A percentile compares a stretch with the other conserved stretches of the same genome.
Evolutionary conservation across 495 filamentous ascomycete genomes (phyloP).

Genomic region (Penicillium alfredii): DNA sequence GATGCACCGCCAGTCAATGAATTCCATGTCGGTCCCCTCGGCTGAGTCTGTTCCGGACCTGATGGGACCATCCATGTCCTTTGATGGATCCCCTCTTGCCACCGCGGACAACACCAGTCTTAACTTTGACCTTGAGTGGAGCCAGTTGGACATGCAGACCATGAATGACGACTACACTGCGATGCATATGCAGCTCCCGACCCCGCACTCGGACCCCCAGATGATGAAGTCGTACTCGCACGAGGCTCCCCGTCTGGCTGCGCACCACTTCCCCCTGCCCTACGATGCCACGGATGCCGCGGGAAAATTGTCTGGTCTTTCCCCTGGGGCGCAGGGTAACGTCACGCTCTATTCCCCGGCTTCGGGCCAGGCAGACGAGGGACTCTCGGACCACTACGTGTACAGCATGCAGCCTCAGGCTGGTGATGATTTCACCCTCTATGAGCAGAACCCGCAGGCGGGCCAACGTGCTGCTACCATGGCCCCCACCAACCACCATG

Average conservation of each 20-base stretch:
- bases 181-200: slow-evolving; percentile 31
- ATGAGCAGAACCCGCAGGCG: slow-evolving; percentile 6
- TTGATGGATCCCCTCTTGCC: slow-evolving; percentile 19
- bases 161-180: slow-evolving; percentile 29
- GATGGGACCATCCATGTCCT: slow-evolving; percentile 15
- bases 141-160: slow-evolving; percentile 26
- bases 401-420: slow-evolving; percentile 27
- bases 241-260: slow-evolving; percentile 13
- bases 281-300: slow-evolving; percentile 1
- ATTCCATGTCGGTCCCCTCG: slow-evolving; percentile 21
- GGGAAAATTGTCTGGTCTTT: slow-evolving; percentile 45
- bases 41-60: slow-evolving; percentile 21
- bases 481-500: slow-evolving; percentile 4
- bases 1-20: slow-evolving; percentile 24
- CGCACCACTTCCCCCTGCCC: neutral
- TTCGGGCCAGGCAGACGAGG: slow-evolving; percentile 31
- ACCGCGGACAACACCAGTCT: slow-evolving; percentile 26
- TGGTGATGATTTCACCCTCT: slow-evolving; percentile 45
- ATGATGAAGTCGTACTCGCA: slow-evolving; percentile 22
- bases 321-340: slow-evolving; percentile 56
- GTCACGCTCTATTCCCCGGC: slow-evolving; percentile 59
- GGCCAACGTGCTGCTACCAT: neutral
- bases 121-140: slow-evolving; percentile 35
- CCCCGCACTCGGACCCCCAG: slow-evolving; percentile 20
- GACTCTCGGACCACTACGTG: slow-evolving; percentile 40